Base-by-base conservation (phyloP, 495 filamentous ascomycete species). In the Penicillium lividum region DNA sequence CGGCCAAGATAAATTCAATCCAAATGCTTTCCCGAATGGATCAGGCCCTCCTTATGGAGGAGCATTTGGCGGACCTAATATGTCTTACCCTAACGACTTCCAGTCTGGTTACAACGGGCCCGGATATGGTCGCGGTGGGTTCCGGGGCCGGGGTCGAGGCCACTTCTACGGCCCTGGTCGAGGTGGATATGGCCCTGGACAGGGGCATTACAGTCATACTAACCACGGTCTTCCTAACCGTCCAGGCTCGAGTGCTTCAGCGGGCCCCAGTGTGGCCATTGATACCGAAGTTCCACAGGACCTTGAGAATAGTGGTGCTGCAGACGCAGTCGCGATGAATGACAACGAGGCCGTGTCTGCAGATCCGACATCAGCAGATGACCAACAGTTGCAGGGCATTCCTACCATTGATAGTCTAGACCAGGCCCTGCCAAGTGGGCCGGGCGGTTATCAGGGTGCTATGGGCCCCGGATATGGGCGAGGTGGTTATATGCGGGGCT, bases 11-110 rank as follows among this genome's bases (percentile, higher is more conserved):
- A 83, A 82, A 75, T 82, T 80, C 81, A 83, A 84, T 84, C 78
- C 82, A 82, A 84, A 81, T 82, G 77, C 81, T 71, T 82, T 80
- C 74, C 83, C 86, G 86, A 89, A 86, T 90, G 84, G 86, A 81
- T 90, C 88, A 81, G 85, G 87, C 77, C 83, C 85, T 87, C 87
- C 89, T 73, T 93, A 86, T 87, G 89, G 89, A 78, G 81, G 85
- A 83, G 89, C 89, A 73, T 93, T 79, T 83, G 83, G 77, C 80
- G 84, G 84, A 74, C 84, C 82, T 84, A 86, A 86, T 83, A 78
- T 86, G 75, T 80, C 81, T 74, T 77, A 79, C 75, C 74, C 77
- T 74, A 80, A 77, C 71, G 79, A 82, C 62, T 80, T 72, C 66
- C 82, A 80, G 71, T 84, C 86, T 83, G 84, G 87, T 72, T 86